Percentiles rank a stretch among this genome's conserved stretches.
phyloP scores from a whole-genome alignment of 352 stramenopile genomes.

The Pythium periplocum region DNA sequence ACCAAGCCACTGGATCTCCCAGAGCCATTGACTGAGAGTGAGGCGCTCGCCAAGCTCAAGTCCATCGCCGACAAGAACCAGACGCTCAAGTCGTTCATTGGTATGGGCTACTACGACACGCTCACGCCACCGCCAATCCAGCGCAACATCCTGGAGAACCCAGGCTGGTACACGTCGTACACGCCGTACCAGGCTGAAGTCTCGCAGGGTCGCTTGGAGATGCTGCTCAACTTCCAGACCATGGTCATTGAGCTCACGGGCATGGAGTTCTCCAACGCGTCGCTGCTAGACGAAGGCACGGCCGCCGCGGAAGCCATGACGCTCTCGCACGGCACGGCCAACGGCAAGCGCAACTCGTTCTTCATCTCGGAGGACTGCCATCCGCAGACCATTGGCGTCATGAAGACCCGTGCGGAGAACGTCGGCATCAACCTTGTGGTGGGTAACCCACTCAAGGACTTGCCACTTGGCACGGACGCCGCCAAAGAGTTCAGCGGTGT shows the following conservation, averaged over 20 bases:
- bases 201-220: conserved; percentile 97
- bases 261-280: conserved; percentile 96
- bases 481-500: conserved; percentile 90
- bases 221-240: conserved; percentile 99
- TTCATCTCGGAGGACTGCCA: conserved; percentile 93
- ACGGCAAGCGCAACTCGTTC: conserved; percentile 94
- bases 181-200: conserved; percentile 99
- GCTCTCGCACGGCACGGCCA: conserved; percentile 92
- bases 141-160: conserved; percentile 98
- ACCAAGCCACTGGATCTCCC: conserved; percentile 51
- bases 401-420: conserved; percentile 89
- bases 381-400: conserved; percentile 90
- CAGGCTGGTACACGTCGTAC: conserved; percentile 98
- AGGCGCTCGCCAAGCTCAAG: conserved; percentile 89
- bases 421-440: conserved; percentile 94
- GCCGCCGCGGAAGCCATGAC: conserved; percentile 98
- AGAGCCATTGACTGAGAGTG: conserved; percentile 87
- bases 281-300: conserved; percentile 98
- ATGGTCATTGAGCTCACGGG: conserved; percentile 96
- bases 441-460: conserved; percentile 72
- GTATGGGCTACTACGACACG: conserved; percentile 98
- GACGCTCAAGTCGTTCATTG: conserved; percentile 95
- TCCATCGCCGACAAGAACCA: conserved; percentile 95
- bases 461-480: conserved; percentile 77
- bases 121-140: conserved; percentile 94